These are phyloP conservation scores for Naegleria lovaniensis DNA, from an alignment of 208 protist species.

Conservation along the genomic window DNA sequence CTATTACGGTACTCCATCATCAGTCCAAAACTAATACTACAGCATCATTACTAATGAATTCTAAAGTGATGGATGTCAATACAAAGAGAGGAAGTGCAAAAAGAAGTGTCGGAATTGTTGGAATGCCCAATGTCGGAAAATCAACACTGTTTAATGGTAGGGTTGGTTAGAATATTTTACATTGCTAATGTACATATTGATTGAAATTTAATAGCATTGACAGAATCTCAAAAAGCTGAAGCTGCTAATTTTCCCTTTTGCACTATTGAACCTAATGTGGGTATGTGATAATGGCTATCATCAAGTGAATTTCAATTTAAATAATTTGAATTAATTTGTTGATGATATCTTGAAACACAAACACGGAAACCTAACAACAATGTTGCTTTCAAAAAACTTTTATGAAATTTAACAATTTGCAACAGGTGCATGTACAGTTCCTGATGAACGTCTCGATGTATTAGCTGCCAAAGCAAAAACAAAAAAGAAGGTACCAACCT, in stretches of 20 bases:
- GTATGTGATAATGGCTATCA: constrained; percentile 48
- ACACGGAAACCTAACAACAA: no score
- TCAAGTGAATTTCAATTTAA: no score
- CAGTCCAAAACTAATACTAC: no score
- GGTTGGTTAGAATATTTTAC: constrained; percentile 39
- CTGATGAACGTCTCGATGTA: constrained; percentile 94
- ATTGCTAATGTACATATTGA: no score
- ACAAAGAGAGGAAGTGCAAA: neutral
- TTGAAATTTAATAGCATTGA: constrained; percentile 52
- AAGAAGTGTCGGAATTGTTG: constrained; percentile 72
- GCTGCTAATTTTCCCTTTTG: constrained; percentile 85
- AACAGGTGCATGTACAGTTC: constrained; percentile 64
- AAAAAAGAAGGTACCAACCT: constrained; percentile 80
- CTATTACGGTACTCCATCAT: no score
- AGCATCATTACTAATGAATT: no score
- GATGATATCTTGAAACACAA: no score
- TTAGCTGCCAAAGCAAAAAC: constrained; percentile 81
- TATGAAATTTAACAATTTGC: no score
- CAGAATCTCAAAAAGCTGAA: constrained; percentile 68
- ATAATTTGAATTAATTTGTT: no score
- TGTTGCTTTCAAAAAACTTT: no score
- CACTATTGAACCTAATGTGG: constrained; percentile 78
- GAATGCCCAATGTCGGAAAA: constrained; percentile 96
- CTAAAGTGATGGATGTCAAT: no score
- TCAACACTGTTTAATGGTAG: constrained; percentile 95